Evolutionary conservation across 495 filamentous ascomycete genomes (phyloP).

Genomic region (Evernia prunastri): DNA sequence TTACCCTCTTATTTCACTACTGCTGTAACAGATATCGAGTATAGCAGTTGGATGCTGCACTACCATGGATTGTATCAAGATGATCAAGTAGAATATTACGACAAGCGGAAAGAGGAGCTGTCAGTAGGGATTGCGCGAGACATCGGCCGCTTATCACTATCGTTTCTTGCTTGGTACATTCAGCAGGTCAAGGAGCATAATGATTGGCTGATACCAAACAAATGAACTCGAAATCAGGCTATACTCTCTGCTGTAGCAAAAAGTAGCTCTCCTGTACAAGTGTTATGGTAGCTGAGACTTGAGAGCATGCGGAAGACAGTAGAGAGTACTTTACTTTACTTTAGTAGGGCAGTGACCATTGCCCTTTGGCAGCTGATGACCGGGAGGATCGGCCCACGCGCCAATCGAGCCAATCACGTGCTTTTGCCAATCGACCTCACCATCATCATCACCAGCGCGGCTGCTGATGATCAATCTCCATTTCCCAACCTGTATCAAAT

Average conservation of each 20-base stretch:
- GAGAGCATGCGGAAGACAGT: background rate
- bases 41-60: background rate
- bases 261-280: background rate
- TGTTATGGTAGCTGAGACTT: background rate
- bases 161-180: background rate
- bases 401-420: background rate
- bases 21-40: background rate
- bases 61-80: background rate
- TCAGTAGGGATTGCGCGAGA: background rate
- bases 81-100: background rate
- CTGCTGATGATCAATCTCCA: background rate
- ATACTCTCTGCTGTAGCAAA: background rate
- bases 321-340: background rate
- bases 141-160: background rate
- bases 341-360: background rate
- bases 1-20: no score
- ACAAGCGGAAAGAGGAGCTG: background rate
- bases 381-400: background rate
- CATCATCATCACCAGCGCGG: background rate
- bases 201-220: background rate
- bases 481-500: background rate
- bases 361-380: background rate
- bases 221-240: background rate
- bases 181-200: background rate
- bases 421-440: background rate